A percentile compares a stretch with the other conserved stretches of the same genome.
These are phyloP conservation scores for Penstemon davidsonii DNA, from an alignment of 257 asterid genomes.

Conservation along the genomic window DNA sequence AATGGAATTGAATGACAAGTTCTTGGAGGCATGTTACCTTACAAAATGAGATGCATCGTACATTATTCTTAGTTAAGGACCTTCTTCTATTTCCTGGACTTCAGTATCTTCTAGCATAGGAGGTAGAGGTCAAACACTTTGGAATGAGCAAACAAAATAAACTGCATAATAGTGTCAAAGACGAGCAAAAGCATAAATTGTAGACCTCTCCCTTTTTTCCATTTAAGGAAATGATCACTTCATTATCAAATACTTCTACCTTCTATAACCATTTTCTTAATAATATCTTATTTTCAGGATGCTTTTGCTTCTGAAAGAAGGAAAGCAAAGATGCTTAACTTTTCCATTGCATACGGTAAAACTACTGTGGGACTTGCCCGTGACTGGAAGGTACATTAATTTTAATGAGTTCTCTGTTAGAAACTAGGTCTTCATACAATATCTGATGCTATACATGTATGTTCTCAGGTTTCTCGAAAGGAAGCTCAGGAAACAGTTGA, in stretches of 20 bases:
- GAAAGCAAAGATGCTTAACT: constrained; percentile 98
- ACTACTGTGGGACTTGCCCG: constrained; percentile 86
- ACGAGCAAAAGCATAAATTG: background rate
- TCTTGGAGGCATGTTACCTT: constrained; percentile 2
- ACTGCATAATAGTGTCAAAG: background rate
- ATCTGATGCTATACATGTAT: constrained; percentile 22
- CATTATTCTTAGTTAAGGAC: background rate
- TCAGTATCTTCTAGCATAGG: background rate
- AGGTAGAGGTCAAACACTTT: no score
- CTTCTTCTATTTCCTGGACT: background rate
- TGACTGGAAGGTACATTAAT: constrained; percentile 80
- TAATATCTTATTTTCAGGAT: constrained; percentile 53
- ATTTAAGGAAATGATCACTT: background rate
- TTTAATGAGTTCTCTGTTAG: constrained; percentile 5
- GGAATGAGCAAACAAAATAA: background rate
- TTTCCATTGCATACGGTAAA: constrained; percentile 96
- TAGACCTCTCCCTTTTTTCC: background rate
- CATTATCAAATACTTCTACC: constrained; percentile 12
- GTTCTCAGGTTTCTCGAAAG: constrained; percentile 77
- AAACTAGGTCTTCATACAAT: background rate
- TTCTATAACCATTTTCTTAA: background rate
- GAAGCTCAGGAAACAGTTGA: constrained; percentile 93
- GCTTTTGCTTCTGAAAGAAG: constrained; percentile 96
- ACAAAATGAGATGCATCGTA: constrained; percentile 1
- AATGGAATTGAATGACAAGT: background rate